phyloP scores from a whole-genome alignment of 805 yeast genomes.

The Candida hungchunana region DNA sequence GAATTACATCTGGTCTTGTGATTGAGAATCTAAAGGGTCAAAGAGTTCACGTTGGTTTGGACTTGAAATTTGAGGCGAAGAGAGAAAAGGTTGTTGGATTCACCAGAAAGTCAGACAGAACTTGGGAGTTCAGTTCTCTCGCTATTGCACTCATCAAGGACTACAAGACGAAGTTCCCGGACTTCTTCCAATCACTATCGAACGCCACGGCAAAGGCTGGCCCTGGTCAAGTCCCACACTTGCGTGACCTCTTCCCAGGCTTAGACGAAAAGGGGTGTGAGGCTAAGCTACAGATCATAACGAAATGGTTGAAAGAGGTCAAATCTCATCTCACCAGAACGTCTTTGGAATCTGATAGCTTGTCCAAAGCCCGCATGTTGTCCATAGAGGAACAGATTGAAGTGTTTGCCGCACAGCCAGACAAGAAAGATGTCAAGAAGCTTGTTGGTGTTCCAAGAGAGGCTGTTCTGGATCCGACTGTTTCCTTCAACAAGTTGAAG shows the following conservation, averaged over 20 bases:
- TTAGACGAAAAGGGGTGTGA: constrained; percentile 27
- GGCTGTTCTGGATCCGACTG: constrained; percentile 74
- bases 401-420: constrained; percentile 41
- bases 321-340: constrained; percentile 57
- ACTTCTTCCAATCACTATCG: constrained; percentile 48
- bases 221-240: constrained; percentile 28
- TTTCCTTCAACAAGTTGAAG: constrained; percentile 65
- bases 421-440: constrained; percentile 46
- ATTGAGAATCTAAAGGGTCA: constrained; percentile 50
- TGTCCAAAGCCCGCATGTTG: constrained; percentile 60
- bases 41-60: constrained; percentile 71
- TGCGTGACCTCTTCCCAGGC: constrained; percentile 33
- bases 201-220: constrained; percentile 22
- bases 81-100: constrained; percentile 86
- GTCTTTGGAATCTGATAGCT: constrained; percentile 71
- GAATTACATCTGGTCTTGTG: constrained; percentile 69
- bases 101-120: constrained; percentile 57
- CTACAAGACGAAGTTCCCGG: constrained; percentile 60
- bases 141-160: constrained; percentile 64
- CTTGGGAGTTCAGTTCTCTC: constrained; percentile 81
- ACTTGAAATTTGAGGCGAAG: constrained; percentile 74
- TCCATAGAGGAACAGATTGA: constrained; percentile 62
- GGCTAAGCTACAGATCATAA: constrained; percentile 28
- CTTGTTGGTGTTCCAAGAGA: constrained; percentile 79
- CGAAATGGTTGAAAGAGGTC: constrained; percentile 43